These are phyloP conservation scores for Acer yangbiense DNA, from an alignment of 345 rosid species.

Conservation along the genomic window DNA sequence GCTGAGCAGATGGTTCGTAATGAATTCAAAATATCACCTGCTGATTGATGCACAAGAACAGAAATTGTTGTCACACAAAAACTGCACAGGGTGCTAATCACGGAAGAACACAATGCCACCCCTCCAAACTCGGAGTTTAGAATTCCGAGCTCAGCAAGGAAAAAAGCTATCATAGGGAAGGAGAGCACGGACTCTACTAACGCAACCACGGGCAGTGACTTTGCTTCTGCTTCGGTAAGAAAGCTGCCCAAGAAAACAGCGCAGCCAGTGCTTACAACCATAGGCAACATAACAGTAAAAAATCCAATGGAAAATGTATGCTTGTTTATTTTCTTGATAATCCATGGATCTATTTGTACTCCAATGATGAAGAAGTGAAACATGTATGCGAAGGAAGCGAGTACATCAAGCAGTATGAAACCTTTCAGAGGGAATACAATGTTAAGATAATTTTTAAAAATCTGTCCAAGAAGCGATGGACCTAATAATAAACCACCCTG, in stretches of 20 bases:
- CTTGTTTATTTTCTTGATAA: constrained; percentile 20
- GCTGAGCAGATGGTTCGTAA: neutral
- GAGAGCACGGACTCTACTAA: constrained; percentile 12
- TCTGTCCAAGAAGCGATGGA: constrained; percentile 23
- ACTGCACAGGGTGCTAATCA: neutral
- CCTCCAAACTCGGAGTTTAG: constrained; percentile 18
- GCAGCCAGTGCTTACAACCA: constrained; percentile 9
- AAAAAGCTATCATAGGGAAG: constrained; percentile 14
- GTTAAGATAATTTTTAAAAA: neutral
- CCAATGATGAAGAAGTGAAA: constrained; percentile 30
- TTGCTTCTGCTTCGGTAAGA: neutral
- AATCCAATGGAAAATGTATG: constrained; percentile 18
- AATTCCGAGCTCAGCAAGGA: constrained; percentile 22
- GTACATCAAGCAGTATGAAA: constrained; percentile 4
- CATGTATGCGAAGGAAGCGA: constrained; percentile 16
- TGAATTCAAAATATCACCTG: neutral
- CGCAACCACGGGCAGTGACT: constrained; percentile 12
- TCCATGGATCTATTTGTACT: constrained; percentile 20
- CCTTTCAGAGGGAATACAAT: constrained; percentile 17
- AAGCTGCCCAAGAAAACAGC: neutral
- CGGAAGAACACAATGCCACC: constrained; percentile 16
- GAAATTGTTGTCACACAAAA: neutral
- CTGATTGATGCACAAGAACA: neutral
- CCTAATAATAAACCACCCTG: constrained; percentile 27
- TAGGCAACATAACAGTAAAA: constrained; percentile 16